Evolutionary conservation across 2,329 filamentous ascomycete species (phyloP).

Genomic region (Lachnellula hyalina): DNA sequence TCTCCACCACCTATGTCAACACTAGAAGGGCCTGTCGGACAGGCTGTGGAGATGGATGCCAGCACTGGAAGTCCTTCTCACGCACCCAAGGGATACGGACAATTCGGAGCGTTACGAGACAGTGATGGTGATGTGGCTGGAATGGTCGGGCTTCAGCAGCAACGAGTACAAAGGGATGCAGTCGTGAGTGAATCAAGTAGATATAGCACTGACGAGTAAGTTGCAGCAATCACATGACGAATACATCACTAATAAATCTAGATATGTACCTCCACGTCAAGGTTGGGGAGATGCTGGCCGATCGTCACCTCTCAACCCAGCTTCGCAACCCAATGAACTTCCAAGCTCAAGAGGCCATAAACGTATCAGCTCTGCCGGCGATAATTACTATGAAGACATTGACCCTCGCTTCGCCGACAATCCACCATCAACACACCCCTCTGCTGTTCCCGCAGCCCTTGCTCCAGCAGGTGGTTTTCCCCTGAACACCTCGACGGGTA

Average conservation of each 20-base stretch:
- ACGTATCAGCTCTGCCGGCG: constrained; percentile 21
- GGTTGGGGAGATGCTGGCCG: constrained; percentile 47
- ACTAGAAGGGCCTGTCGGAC: constrained; percentile 43
- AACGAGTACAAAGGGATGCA: constrained; percentile 41
- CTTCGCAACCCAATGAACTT: constrained; percentile 33
- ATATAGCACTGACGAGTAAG: constrained; percentile 72
- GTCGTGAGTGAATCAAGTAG: constrained; percentile 62
- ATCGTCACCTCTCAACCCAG: constrained; percentile 42
- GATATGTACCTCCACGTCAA: constrained; percentile 50
- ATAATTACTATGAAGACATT: constrained; percentile 84
- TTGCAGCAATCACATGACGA: constrained; percentile 12
- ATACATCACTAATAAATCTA: constrained; percentile 18
- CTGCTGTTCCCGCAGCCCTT: constrained; percentile 30
- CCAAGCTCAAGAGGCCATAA: constrained; percentile 29
- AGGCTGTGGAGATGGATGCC: constrained; percentile 77
- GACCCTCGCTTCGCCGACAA: constrained; percentile 75
- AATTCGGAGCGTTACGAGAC: constrained; percentile 48
- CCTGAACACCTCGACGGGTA: constrained; percentile 21
- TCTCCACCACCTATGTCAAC: constrained; percentile 57
- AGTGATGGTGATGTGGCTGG: constrained; percentile 68
- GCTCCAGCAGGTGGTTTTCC: constrained; percentile 17
- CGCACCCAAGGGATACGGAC: constrained; percentile 38
- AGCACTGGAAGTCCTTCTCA: constrained; percentile 47
- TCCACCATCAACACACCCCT: constrained; percentile 18
- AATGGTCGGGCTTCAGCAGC: constrained; percentile 67